Conservation (phyloP, 192 early-diverging fungal genomes). For the Thamnidium elegans region DNA sequence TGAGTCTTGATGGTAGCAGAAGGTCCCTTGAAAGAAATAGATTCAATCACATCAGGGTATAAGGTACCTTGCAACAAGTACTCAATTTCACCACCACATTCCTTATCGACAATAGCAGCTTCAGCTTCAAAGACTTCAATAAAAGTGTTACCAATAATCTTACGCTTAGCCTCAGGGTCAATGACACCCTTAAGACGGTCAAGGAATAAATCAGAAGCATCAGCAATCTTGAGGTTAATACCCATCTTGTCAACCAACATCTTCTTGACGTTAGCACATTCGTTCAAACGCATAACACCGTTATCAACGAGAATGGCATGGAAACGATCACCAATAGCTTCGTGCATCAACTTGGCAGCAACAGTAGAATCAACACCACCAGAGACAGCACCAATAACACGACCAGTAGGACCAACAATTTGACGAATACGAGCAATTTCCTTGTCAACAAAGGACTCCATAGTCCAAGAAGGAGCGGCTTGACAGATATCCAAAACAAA, state of each 20-base stretch:
- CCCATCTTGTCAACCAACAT: constrained; percentile 85
- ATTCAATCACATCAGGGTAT: constrained; percentile 99
- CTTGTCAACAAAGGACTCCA: constrained; percentile 97
- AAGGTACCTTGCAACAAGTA: constrained; percentile 96
- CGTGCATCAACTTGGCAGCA: constrained; percentile 93
- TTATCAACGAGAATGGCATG: constrained; percentile 98
- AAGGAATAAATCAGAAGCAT: constrained; percentile 84
- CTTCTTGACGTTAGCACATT: constrained; percentile 83
- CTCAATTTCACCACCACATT: constrained; percentile 81
- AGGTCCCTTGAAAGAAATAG: constrained; percentile 98
- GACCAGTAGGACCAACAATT: constrained; percentile 86
- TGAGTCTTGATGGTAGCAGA: constrained; percentile 99
- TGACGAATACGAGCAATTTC: constrained; percentile 91
- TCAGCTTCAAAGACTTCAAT: constrained; percentile 97
- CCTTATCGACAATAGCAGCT: constrained; percentile 84
- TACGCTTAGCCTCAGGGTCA: constrained; percentile 97
- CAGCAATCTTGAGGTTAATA: constrained; percentile 93
- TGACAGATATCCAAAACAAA: constrained; percentile 91
- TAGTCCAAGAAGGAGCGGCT: constrained; percentile 88
- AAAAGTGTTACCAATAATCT: constrained; percentile 99
- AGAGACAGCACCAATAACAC: constrained; percentile 95
- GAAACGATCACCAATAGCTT: constrained; percentile 98
- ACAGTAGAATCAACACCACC: constrained; percentile 98
- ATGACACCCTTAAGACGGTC: constrained; percentile 85
- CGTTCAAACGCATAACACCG: constrained; percentile 98